Evolutionary conservation across 495 filamentous ascomycete species (phyloP).

Genomic region (Aspergillus saccharolyticus): DNA sequence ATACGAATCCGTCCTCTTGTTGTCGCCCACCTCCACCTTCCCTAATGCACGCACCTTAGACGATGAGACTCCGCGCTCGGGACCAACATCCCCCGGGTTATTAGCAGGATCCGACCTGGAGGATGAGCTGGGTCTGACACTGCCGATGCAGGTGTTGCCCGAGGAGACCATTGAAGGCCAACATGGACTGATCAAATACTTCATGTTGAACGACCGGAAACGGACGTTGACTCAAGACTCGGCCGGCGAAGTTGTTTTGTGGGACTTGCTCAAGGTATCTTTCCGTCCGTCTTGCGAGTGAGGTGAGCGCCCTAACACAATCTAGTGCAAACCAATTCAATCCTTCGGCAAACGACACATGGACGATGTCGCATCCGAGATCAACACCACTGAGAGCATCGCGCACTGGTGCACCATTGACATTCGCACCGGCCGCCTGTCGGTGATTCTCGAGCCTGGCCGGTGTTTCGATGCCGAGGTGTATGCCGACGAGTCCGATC

Average conservation of each 20-base stretch:
- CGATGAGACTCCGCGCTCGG: constrained; percentile 42
- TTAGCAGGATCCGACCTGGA: constrained; percentile 57
- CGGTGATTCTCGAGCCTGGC: constrained; percentile 86
- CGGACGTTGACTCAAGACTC: constrained; percentile 89
- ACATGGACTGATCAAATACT: constrained; percentile 89
- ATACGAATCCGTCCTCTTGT: constrained; percentile 64
- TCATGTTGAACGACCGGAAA: constrained; percentile 84
- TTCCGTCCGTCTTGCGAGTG: not conserved
- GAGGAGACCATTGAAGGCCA: constrained; percentile 90
- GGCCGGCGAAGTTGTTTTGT: constrained; percentile 90
- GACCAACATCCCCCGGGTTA: constrained; percentile 49
- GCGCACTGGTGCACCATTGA: constrained; percentile 95
- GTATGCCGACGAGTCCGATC: constrained; percentile 80
- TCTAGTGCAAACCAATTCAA: constrained; percentile 74
- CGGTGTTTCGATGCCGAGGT: constrained; percentile 97
- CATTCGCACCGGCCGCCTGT: constrained; percentile 82
- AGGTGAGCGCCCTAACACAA: constrained; percentile 9
- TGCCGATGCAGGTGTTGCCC: constrained; percentile 69
- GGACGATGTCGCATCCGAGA: constrained; percentile 81
- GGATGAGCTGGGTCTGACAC: constrained; percentile 47
- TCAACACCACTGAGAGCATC: constrained; percentile 84
- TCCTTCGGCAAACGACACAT: constrained; percentile 89
- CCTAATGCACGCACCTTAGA: constrained; percentile 50
- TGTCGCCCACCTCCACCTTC: constrained; percentile 80
- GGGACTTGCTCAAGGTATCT: constrained; percentile 81